Percentiles rank a stretch among this genome's conserved stretches.
These are phyloP conservation scores for Dendrobium chrysotoxum DNA, from an alignment of 106 monocot species.

Conservation along the genomic window DNA sequence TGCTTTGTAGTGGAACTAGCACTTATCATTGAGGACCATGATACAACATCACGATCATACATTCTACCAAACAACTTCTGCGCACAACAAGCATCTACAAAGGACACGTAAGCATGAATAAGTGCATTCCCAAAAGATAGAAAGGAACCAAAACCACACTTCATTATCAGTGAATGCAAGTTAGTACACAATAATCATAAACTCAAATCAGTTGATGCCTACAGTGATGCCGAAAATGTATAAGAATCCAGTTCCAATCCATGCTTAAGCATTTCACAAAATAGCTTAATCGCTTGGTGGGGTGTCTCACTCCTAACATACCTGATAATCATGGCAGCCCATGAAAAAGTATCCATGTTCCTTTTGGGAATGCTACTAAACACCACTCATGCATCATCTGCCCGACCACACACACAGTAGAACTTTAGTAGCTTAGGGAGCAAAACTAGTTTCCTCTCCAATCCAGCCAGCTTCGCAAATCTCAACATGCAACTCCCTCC, in stretches of 20 bases:
- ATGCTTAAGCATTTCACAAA: slow-evolving; percentile 21
- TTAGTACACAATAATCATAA: background rate
- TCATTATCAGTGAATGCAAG: slow-evolving; percentile 31
- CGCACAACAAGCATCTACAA: slow-evolving; percentile 7
- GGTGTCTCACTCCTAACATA: slow-evolving; percentile 11
- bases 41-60: slow-evolving; percentile 24
- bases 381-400: slow-evolving; percentile 17
- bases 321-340: slow-evolving; percentile 26
- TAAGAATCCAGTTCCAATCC: slow-evolving; percentile 27
- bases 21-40: slow-evolving; percentile 31
- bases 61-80: slow-evolving; percentile 25
- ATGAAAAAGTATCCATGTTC: slow-evolving; percentile 16
- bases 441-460: slow-evolving; percentile 30
- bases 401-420: slow-evolving; percentile 22
- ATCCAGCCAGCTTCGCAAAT: slow-evolving; percentile 32
- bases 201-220: slow-evolving; percentile 23
- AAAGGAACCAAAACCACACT: slow-evolving; percentile 2
- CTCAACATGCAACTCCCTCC: slow-evolving; percentile 23
- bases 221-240: slow-evolving; percentile 25
- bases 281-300: slow-evolving; percentile 11
- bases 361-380: slow-evolving; percentile 29
- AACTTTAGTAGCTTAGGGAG: slow-evolving; percentile 36
- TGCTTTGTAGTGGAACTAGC: slow-evolving; percentile 8
- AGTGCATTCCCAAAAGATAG: slow-evolving; percentile 40
- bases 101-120: slow-evolving; percentile 34